Base-by-base conservation (phyloP, 306 rosid genomes). In the Crotalaria pallida region DNA sequence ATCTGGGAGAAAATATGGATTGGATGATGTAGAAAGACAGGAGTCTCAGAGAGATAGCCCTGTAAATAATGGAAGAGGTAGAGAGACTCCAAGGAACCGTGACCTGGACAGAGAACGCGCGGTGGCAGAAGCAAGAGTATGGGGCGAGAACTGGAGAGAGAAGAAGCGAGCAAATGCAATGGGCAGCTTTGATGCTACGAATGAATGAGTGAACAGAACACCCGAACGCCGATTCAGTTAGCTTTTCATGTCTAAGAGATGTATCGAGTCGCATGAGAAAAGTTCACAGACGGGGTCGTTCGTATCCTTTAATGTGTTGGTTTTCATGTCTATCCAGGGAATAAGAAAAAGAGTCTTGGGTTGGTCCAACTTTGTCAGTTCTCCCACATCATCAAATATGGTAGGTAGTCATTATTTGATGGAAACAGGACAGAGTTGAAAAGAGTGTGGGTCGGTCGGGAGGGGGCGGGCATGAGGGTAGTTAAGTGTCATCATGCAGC, bases 91-190 rank as follows among this genome's bases (percentile, higher is more conserved):
- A 1, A 86, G 96, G 83, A 91, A 87, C 82, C 99, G 96, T 0
- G 96, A 95, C 83, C 75, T 95, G 24, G 96, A 95, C 58, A 71
- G 99, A 79, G 99, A 95, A 59, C 95, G 97, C 4, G 97, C 92
- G 0, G 99, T 95, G 22, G 99, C 99, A 5, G 99, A 90, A 73
- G 96, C 97, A 0, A 94, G 86, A 86, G 92, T 90, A 38, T 94
- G 98, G 97, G 97, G 96, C 0, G 97, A 95, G 83, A 95, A 95
- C 71, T 95, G 96, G 96, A 87, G 97, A 72, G 99, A 91, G 52
- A 89, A 85, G 74, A 95, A 91, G 80, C 77, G 92, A 38, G 96
- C 96, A 22, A 83, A 81, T 22, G 92, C 72, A 1, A 62, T 81
- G 87, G 96, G 91, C 36, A 94, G 96, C 89, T 94, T 94, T 56